A percentile compares a stretch with the other conserved stretches of the same genome.
phyloP scores from a whole-genome alignment of 139 green algal species.

The Astrephomene gubernaculifera region DNA sequence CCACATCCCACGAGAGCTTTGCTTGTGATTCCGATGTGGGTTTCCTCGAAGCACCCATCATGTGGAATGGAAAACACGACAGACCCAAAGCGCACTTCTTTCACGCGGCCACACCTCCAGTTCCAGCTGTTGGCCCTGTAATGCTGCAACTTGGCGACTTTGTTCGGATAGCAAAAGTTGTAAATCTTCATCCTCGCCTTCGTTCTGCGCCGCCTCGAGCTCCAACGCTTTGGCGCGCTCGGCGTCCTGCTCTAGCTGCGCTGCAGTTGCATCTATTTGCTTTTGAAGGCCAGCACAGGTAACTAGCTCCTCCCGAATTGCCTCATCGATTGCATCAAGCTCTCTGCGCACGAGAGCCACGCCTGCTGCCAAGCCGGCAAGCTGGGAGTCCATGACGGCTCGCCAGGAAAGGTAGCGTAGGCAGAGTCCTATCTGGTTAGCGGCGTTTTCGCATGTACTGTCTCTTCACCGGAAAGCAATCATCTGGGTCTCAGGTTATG shows the following conservation, averaged over 20 bases:
- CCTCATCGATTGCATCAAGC: conserved; percentile 30
- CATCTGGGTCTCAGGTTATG: too few relatives aligned
- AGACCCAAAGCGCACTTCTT: too few relatives aligned
- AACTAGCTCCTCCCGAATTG: conserved; percentile 23
- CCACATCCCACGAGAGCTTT: too few relatives aligned
- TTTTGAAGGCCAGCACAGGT: background rate
- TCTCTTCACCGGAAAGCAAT: too few relatives aligned
- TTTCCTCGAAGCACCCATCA: too few relatives aligned
- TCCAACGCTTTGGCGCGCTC: background rate
- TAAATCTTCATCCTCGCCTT: background rate
- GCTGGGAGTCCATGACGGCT: background rate
- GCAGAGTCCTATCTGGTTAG: too few relatives aligned
- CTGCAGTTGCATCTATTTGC: background rate
- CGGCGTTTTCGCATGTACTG: too few relatives aligned
- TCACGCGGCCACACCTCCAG: conserved; percentile 13
- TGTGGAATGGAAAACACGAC: too few relatives aligned
- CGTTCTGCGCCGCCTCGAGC: background rate
- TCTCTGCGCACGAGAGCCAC: background rate
- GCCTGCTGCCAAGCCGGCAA: conserved; percentile 1
- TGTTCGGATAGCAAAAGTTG: background rate
- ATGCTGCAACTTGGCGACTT: background rate
- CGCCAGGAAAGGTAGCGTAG: too few relatives aligned
- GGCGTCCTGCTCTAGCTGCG: background rate
- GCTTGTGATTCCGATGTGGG: too few relatives aligned
- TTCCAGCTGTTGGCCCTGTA: background rate